These are phyloP conservation scores for Monosporascus sp. DNA, from an alignment of 2,329 filamentous ascomycete genomes.

Conservation along the genomic window DNA sequence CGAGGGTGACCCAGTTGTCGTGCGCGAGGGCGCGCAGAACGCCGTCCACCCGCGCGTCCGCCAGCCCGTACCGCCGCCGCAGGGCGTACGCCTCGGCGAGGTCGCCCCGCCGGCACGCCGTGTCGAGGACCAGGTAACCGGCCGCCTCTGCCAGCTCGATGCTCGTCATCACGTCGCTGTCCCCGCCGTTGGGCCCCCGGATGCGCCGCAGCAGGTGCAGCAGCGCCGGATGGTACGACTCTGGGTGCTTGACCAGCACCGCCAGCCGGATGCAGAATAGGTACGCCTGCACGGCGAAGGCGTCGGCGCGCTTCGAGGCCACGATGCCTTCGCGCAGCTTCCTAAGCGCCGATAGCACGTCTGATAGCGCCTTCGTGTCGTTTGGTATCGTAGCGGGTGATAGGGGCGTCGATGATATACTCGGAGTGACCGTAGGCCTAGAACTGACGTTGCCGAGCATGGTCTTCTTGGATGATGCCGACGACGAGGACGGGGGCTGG, in stretches of 20 bases:
- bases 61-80: conserved; percentile 54
- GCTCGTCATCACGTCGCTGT: conserved; percentile 55
- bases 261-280: conserved; percentile 84
- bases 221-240: conserved; percentile 86
- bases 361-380: conserved; percentile 60
- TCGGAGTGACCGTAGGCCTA: too few relatives aligned
- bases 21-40: conserved; percentile 66
- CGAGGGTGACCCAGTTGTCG: conserved; percentile 80
- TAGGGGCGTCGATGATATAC: background rate
- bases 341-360: conserved; percentile 76
- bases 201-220: conserved; percentile 70
- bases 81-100: conserved; percentile 67
- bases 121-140: conserved; percentile 77
- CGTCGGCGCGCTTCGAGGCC: conserved; percentile 67
- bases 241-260: conserved; percentile 73
- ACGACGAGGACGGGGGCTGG: conserved; percentile 17
- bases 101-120: conserved; percentile 76
- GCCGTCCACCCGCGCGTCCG: conserved; percentile 62
- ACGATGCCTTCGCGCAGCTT: conserved; percentile 90
- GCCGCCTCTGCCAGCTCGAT: conserved; percentile 75
- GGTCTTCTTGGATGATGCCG: background rate
- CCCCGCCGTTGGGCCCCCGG: background rate
- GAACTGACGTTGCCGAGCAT: too few relatives aligned
- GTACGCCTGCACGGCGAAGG: conserved; percentile 84
- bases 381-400: conserved; percentile 18